Percentiles rank a stretch among this genome's conserved stretches.
Conservation (phyloP, 1,284 basidiomycete genomes). For the Singerocomus rubriflavus region DNA sequence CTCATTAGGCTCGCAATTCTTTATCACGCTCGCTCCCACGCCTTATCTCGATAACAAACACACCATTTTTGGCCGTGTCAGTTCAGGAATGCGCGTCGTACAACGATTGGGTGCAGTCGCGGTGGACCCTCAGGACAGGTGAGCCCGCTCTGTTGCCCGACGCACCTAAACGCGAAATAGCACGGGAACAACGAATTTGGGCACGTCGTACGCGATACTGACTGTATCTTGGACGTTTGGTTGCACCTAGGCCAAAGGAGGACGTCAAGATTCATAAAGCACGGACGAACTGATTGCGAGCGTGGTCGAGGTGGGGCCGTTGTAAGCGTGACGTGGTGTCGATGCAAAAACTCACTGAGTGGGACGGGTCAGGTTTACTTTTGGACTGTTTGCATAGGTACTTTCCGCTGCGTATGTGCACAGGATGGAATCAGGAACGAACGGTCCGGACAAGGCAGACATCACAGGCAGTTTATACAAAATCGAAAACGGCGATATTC, state of each 20-base stretch:
- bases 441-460: too few relatives aligned
- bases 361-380: too few relatives aligned
- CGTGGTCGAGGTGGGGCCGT: background rate
- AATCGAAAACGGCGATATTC: too few relatives aligned
- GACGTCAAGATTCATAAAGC: slow-evolving; percentile 81
- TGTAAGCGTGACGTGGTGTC: too few relatives aligned
- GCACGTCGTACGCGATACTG: background rate
- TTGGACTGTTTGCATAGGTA: too few relatives aligned
- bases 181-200: background rate
- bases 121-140: slow-evolving; percentile 78
- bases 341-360: too few relatives aligned
- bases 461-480: too few relatives aligned
- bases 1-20: slow-evolving; percentile 88
- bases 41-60: slow-evolving; percentile 93
- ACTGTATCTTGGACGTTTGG: too few relatives aligned
- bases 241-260: slow-evolving; percentile 59
- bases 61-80: slow-evolving; percentile 89
- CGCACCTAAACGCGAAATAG: background rate
- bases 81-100: slow-evolving; percentile 82
- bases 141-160: slow-evolving; percentile 25
- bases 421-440: too few relatives aligned
- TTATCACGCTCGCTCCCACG: slow-evolving; percentile 85
- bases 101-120: slow-evolving; percentile 79
- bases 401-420: too few relatives aligned
- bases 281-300: slow-evolving; percentile 33